These are phyloP conservation scores for Arxiozyma bovina DNA, from an alignment of 1,139 yeast genomes.

Conservation along the genomic window DNA sequence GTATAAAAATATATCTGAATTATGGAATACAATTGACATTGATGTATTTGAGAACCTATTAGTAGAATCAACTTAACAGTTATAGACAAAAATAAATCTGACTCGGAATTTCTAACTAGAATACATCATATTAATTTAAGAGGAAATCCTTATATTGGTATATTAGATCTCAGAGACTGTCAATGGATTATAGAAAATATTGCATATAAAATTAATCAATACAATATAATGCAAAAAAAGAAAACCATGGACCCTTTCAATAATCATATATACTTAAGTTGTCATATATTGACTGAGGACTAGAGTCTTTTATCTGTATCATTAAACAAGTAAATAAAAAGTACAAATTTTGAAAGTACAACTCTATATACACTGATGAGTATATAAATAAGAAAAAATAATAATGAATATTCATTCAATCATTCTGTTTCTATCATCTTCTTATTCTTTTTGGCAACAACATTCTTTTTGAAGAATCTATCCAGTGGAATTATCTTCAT, in stretches of 20 bases:
- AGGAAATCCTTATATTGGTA: background rate
- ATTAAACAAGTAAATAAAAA: background rate
- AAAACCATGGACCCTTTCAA: background rate
- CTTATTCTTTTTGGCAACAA: constrained; percentile 1
- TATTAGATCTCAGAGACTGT: background rate
- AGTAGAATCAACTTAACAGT: background rate
- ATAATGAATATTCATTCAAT: constrained; percentile 1
- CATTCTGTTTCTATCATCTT: background rate
- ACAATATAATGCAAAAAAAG: background rate
- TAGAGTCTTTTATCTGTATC: no score
- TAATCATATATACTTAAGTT: background rate
- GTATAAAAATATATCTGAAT: constrained; percentile 13
- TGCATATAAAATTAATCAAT: no score
- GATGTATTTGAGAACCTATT: background rate
- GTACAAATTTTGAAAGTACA: background rate
- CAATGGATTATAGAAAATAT: no score
- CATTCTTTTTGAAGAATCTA: constrained; percentile 1
- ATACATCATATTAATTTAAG: no score
- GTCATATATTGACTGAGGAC: background rate
- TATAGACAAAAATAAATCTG: background rate
- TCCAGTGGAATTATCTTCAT: constrained; percentile 9
- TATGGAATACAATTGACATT: constrained; percentile 16
- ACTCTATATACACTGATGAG: background rate
- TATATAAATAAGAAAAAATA: background rate
- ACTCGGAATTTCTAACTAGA: background rate